phyloP scores from a whole-genome alignment of 2,329 filamentous ascomycete species.

The Fusarium annulatum region DNA sequence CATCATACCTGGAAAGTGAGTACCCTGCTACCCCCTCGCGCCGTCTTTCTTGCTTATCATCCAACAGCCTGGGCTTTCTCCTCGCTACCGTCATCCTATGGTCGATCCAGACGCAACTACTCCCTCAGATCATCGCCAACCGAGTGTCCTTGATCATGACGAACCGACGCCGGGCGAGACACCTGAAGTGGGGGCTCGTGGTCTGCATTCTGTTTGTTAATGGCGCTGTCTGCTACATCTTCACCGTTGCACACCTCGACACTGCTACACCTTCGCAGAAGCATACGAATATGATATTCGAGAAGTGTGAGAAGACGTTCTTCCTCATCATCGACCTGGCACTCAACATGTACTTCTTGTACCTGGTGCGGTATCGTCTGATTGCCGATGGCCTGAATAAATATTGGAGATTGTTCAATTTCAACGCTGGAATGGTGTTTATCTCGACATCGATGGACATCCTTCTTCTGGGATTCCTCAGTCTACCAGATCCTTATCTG shows the following conservation, averaged over 20 bases:
- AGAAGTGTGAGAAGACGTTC: slow-evolving; percentile 55
- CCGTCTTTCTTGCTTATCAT: neutral
- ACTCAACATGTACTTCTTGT: slow-evolving; percentile 63
- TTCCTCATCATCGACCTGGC: slow-evolving; percentile 60
- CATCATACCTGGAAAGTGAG: slow-evolving; percentile 28
- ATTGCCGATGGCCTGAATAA: slow-evolving; percentile 60
- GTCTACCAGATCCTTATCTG: slow-evolving; percentile 32
- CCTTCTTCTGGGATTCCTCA: slow-evolving; percentile 40
- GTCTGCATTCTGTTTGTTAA: slow-evolving; percentile 51
- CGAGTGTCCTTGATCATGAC: slow-evolving; percentile 56
- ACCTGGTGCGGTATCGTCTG: slow-evolving; percentile 57
- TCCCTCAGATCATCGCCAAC: slow-evolving; percentile 59
- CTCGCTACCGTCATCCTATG: slow-evolving; percentile 21
- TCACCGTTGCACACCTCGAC: slow-evolving; percentile 52
- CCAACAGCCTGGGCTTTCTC: slow-evolving; percentile 15
- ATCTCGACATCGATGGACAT: slow-evolving; percentile 62
- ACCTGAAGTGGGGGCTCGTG: slow-evolving; percentile 52
- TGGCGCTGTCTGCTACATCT: slow-evolving; percentile 54
- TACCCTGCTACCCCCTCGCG: fast-evolving
- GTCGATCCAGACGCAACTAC: slow-evolving; percentile 51
- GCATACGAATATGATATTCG: slow-evolving; percentile 36
- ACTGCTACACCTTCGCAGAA: slow-evolving; percentile 12
- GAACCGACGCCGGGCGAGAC: slow-evolving; percentile 47
- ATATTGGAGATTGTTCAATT: slow-evolving; percentile 60
- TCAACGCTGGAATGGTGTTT: slow-evolving; percentile 60